Conservation (phyloP, 352 stramenopile species). For the Pythium utonaiense region DNA sequence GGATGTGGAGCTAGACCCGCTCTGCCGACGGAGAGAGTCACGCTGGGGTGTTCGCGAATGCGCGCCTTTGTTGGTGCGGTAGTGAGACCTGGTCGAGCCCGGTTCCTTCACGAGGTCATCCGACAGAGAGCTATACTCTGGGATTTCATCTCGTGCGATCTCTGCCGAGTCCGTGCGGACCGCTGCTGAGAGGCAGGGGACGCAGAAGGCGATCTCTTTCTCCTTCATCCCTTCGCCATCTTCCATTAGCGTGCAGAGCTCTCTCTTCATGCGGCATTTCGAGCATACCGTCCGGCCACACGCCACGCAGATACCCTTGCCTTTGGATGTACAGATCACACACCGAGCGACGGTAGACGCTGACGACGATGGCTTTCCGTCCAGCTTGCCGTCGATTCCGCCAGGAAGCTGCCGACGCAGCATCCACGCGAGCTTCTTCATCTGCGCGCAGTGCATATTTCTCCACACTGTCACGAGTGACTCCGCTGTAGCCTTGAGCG, state of each 20-base stretch:
- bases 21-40: neutral
- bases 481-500: slow-evolving; percentile 11
- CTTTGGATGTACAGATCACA: slow-evolving; percentile 23
- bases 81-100: slow-evolving; percentile 2
- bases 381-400: neutral
- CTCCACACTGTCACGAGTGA: slow-evolving; percentile 21
- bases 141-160: slow-evolving; percentile 19
- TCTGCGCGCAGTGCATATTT: slow-evolving; percentile 22
- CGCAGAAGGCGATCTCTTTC: slow-evolving; percentile 12
- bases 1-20: slow-evolving; percentile 21
- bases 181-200: slow-evolving; percentile 19
- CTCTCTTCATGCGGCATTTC: slow-evolving; percentile 18
- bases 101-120: slow-evolving; percentile 13
- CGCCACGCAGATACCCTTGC: slow-evolving; percentile 15
- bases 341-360: neutral
- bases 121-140: neutral
- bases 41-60: neutral
- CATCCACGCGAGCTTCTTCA: slow-evolving; percentile 27
- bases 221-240: slow-evolving; percentile 4
- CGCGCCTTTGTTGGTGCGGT: neutral
- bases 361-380: neutral
- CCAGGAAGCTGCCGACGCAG: slow-evolving; percentile 2
- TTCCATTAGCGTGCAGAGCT: slow-evolving; percentile 11
- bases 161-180: slow-evolving; percentile 10
- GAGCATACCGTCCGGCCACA: slow-evolving; percentile 16